Percentiles rank a stretch among this genome's conserved stretches.
These are phyloP conservation scores for Penicillium sp. DNA, from an alignment of 2,329 filamentous ascomycete genomes.

Conservation along the genomic window DNA sequence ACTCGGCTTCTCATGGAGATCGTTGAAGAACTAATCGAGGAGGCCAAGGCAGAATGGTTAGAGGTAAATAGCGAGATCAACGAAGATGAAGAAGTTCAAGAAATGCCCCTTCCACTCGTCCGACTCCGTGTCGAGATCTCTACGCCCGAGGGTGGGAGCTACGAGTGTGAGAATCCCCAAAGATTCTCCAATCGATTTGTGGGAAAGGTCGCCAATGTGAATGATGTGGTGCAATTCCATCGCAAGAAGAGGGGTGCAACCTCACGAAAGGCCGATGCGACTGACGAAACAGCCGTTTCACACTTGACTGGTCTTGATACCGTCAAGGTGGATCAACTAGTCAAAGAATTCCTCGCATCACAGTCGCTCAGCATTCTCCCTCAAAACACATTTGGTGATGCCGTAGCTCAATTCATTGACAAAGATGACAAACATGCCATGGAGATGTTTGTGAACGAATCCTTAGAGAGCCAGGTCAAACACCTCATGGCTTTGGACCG, in stretches of 20 bases:
- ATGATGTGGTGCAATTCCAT: conserved; percentile 91
- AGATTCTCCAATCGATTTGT: conserved; percentile 91
- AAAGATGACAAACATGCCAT: conserved; percentile 95
- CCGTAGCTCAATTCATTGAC: conserved; percentile 87
- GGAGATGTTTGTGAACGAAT: conserved; percentile 74
- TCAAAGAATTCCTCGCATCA: conserved; percentile 80
- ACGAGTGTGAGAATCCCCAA: conserved; percentile 92
- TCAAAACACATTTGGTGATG: conserved; percentile 88
- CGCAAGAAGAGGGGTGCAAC: conserved; percentile 71
- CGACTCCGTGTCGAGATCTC: conserved; percentile 89
- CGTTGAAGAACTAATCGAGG: conserved; percentile 81
- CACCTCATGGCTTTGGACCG: conserved; percentile 67
- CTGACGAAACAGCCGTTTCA: conserved; percentile 64
- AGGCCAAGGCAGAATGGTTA: conserved; percentile 80
- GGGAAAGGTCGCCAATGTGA: conserved; percentile 87
- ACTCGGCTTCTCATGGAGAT: conserved; percentile 73
- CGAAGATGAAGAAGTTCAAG: conserved; percentile 53
- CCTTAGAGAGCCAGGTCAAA: conserved; percentile 68
- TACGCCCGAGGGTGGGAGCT: conserved; percentile 78
- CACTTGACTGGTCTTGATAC: conserved; percentile 66
- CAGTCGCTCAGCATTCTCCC: conserved; percentile 92
- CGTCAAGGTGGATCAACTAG: conserved; percentile 84
- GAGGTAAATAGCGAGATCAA: conserved; percentile 64
- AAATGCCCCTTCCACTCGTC: conserved; percentile 77
- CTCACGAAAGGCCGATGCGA: conserved; percentile 53